These are phyloP conservation scores for Nemania serpens DNA, from an alignment of 2,329 filamentous ascomycete genomes.

Conservation along the genomic window DNA sequence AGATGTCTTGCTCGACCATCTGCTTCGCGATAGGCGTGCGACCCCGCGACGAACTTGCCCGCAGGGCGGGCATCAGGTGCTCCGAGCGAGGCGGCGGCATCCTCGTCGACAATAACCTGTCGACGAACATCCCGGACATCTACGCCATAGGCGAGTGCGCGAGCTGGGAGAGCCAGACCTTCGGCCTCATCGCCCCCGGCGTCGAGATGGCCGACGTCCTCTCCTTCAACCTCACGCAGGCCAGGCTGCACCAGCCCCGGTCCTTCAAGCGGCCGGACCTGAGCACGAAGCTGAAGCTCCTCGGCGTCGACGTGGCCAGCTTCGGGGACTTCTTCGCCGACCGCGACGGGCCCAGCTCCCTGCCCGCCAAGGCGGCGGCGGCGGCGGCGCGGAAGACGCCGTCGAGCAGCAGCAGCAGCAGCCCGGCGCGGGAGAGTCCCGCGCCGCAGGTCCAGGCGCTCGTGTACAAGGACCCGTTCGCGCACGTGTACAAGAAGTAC, in stretches of 20 bases:
- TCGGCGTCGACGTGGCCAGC: conserved; percentile 89
- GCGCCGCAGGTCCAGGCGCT: conserved; percentile 75
- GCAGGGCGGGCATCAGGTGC: conserved; percentile 70
- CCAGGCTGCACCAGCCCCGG: conserved; percentile 70
- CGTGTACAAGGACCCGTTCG: conserved; percentile 87
- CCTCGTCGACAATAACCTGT: conserved; percentile 68
- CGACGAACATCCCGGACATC: conserved; percentile 72
- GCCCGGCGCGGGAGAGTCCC: conserved; percentile 59
- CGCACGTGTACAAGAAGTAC: conserved; percentile 91
- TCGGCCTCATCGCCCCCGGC: conserved; percentile 85
- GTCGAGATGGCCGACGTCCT: conserved; percentile 93
- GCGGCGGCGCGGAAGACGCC: conserved; percentile 54
- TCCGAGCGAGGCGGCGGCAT: conserved; percentile 77
- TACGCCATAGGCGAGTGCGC: conserved; percentile 93
- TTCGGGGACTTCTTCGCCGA: conserved; percentile 96
- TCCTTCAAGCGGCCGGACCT: conserved; percentile 82
- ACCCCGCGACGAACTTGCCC: conserved; percentile 77
- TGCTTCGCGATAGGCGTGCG: conserved; percentile 91
- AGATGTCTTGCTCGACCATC: conserved; percentile 76
- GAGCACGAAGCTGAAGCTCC: conserved; percentile 87
- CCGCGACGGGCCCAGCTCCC: conserved; percentile 74
- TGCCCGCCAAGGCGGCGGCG: conserved; percentile 64
- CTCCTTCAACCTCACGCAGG: conserved; percentile 87
- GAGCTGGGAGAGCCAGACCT: conserved; percentile 85
- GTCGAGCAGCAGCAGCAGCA: conserved; percentile 46